Base-by-base conservation (phyloP, 2,329 filamentous ascomycete genomes). In the Penicillium italicum region DNA sequence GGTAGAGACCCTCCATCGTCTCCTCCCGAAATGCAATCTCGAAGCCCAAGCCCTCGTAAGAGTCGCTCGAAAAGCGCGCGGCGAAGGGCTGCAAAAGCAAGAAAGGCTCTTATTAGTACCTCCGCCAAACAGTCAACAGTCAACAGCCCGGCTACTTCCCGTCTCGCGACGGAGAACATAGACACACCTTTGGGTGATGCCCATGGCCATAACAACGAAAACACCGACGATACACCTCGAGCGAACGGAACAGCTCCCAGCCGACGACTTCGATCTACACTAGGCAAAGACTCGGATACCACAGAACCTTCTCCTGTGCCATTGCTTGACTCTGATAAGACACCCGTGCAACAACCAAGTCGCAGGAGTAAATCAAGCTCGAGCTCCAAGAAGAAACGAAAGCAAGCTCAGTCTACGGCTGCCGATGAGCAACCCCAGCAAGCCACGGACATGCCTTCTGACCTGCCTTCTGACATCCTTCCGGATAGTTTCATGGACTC, bases 1-100 rank as follows among this genome's bases (percentile, higher is more conserved):
- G 38, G 61, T 10, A 45, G 56, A 18, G 72, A 74, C 44, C 62
- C 66, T 36, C 70, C 69, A 14, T 75, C 73, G 6, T 75, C 73
- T 6, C 72, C 73, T 8, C 73, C 73, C 4, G 66, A 70, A 36
- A 52, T 68, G 1, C 57, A 55, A 22, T 64, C 64, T 1, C 59
- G 57, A 5, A 66, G 60, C 51, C 62, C 63, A 12, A 67, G 65
- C 34, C 59, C 64, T 20, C 48, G 49, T 18, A 65, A 61, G 40
- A 38, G n/a, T 16, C 50, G 53, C 18, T 33, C 38, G 9, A 58
- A 58, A 53, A 56, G 49, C 20, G 53, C 44, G 3, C 56, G 61
- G 12, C 54, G 58, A 43, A 57, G 38, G 28, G 51, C 49, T 36
- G 46, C 55, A 58, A 62, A 55, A 54, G 57, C 38, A 60, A 53